Evolutionary conservation across 768 basidiomycete species (phyloP).

Genomic region (Phlegmacium glaucopus): DNA sequence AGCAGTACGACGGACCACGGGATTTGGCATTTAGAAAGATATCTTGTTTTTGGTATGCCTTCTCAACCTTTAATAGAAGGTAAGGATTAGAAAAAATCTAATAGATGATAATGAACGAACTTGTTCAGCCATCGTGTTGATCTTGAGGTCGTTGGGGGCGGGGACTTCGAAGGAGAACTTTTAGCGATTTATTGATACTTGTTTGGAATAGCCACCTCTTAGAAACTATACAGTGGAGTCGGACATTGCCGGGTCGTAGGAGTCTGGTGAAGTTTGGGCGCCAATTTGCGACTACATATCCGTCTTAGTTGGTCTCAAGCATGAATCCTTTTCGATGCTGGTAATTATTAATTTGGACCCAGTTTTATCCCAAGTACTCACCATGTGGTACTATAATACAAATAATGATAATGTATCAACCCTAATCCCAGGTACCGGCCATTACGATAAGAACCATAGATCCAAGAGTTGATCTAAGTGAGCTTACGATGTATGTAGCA

Average conservation of each 20-base stretch:
- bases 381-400: too few relatives aligned
- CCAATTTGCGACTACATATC: too few relatives aligned
- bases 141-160: conserved; percentile 41
- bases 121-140: conserved; percentile 59
- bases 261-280: too few relatives aligned
- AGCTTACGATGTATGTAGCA: too few relatives aligned
- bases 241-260: conserved; percentile 30
- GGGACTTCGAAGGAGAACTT: conserved; percentile 27
- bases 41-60: conserved; percentile 96
- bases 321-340: too few relatives aligned
- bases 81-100: not conserved
- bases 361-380: too few relatives aligned
- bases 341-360: too few relatives aligned
- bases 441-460: too few relatives aligned
- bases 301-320: too few relatives aligned
- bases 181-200: conserved; percentile 37
- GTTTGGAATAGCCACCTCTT: conserved; percentile 40
- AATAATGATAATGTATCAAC: too few relatives aligned
- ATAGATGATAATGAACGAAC: conserved; percentile 30
- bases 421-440: too few relatives aligned
- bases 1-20: conserved; percentile 61
- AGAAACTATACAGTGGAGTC: conserved; percentile 40
- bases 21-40: conserved; percentile 98
- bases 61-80: conserved; percentile 69
- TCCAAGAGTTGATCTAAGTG: too few relatives aligned